A percentile compares a stretch with the other conserved stretches of the same genome.
phyloP scores from a whole-genome alignment of 805 yeast species.

The Pichia cephalocereana region DNA sequence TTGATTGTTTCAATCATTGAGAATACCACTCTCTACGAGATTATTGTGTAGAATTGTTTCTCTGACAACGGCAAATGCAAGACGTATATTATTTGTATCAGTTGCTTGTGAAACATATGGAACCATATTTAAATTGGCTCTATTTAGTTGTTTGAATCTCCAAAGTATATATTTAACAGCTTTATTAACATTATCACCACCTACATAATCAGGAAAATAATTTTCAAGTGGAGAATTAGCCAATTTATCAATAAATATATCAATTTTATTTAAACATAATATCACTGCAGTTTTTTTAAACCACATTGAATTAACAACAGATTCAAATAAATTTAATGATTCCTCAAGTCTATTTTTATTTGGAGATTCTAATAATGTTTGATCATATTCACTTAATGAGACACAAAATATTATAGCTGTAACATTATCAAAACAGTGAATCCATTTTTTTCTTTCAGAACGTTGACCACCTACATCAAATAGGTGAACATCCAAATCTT shows the following conservation, averaged over 20 bases:
- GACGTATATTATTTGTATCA: slow-evolving; percentile 78
- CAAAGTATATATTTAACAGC: slow-evolving; percentile 88
- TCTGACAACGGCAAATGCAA: slow-evolving; percentile 59
- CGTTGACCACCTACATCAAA: slow-evolving; percentile 95
- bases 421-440: slow-evolving; percentile 91
- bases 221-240: slow-evolving; percentile 72
- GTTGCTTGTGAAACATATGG: slow-evolving; percentile 95
- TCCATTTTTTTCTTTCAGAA: slow-evolving; percentile 94
- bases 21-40: slow-evolving; percentile 46
- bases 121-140: slow-evolving; percentile 71
- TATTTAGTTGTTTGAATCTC: slow-evolving; percentile 79
- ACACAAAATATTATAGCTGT: slow-evolving; percentile 86
- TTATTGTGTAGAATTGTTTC: slow-evolving; percentile 50
- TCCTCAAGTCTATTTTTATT: slow-evolving; percentile 73
- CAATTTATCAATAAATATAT: slow-evolving; percentile 78
- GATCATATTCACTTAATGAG: slow-evolving; percentile 86
- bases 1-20: slow-evolving; percentile 11
- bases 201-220: slow-evolving; percentile 83
- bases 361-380: slow-evolving; percentile 67
- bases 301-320: slow-evolving; percentile 90
- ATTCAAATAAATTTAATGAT: slow-evolving; percentile 75
- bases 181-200: slow-evolving; percentile 81
- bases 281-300: slow-evolving; percentile 81
- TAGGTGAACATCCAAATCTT: slow-evolving; percentile 52
- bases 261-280: slow-evolving; percentile 81